These are phyloP conservation scores for Porcisia hertigi DNA, from an alignment of 208 protist species.

Conservation along the genomic window DNA sequence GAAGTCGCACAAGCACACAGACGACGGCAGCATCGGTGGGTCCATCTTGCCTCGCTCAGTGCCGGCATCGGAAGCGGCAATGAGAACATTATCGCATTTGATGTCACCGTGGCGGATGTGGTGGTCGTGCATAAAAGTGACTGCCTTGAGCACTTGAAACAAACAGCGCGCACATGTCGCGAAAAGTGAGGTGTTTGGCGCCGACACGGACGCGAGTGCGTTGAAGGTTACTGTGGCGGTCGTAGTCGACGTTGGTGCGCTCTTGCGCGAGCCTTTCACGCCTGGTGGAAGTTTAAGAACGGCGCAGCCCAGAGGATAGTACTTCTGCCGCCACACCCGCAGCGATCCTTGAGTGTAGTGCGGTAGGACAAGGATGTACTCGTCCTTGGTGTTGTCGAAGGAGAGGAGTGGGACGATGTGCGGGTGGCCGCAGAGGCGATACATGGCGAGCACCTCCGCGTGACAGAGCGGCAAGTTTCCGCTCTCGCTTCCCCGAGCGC, in stretches of 20 bases:
- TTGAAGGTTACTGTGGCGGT: neutral
- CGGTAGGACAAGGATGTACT: conserved; percentile 75
- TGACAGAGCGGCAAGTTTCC: conserved; percentile 64
- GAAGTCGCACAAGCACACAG: conserved; percentile 76
- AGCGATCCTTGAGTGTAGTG: conserved; percentile 70
- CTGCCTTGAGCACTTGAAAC: conserved; percentile 67
- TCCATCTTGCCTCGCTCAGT: conserved; percentile 1
- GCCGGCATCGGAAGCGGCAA: conserved; percentile 27
- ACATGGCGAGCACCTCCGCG: conserved; percentile 72
- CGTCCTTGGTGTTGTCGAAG: conserved; percentile 63
- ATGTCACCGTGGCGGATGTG: conserved; percentile 80
- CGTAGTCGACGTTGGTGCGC: neutral
- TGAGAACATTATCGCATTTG: conserved; percentile 80
- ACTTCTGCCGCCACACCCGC: conserved; percentile 59
- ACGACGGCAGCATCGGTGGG: conserved; percentile 33
- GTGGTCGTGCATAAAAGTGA: conserved; percentile 57
- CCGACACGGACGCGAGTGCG: conserved; percentile 4
- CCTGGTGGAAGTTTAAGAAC: conserved; percentile 37
- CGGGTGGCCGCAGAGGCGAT: conserved; percentile 55
- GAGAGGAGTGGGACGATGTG: conserved; percentile 63
- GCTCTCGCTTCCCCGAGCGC: conserved; percentile 49
- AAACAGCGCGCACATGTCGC: conserved; percentile 60
- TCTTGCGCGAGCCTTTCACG: conserved; percentile 10
- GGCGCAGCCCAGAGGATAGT: conserved; percentile 50
- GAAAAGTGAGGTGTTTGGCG: conserved; percentile 37